Base-by-base conservation (phyloP, 257 asterid species). In the Solanum raphanifolium region DNA sequence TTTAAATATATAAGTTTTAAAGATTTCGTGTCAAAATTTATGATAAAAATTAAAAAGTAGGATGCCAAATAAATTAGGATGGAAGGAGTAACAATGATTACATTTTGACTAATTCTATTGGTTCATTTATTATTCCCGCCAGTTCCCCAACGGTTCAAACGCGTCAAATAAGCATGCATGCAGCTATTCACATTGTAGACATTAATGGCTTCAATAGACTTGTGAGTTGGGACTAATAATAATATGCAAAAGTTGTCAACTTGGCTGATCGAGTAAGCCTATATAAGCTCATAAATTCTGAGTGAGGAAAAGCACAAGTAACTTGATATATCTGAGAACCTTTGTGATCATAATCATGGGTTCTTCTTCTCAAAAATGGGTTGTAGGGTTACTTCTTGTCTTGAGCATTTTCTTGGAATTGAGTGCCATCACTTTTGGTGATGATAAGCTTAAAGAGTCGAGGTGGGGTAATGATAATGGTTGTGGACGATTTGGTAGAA, bases 91-190 rank as follows among this genome's bases (percentile, higher is more conserved):
- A 3, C 9, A 15, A 8, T 72, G 27, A 35, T 35, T 32, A 15
- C 18, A 36, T 41, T 43, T 79, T 43, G 87, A 29, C 23, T 88
- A 72, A 88, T 72, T 84, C 68, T 12, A 58, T 48, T 25, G 46
- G 31, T 9, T 69, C 88, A 88, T 55, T 90, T 85, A 90, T 46
- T 89, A 83, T 68, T 84, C 91, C 90, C 91, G 71, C 91, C 89
- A 90, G 18, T 32, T 52, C 84, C 92, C 90, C 91, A 90, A 89
- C 92, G 68, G 87, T 83, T 87, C 86, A 13, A 87, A 90, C 90
- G 92, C 92, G 91, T 89, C 32, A 5, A 34, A 41, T 83, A 66
- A 38, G 86, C 89, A n/a, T 87, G 87, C 87, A 87, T 79, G 84
- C 84, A 27, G 84, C 68, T 66, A 43, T 52, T 72, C 89, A 85